Conservation (phyloP, 257 asterid genomes). For the Plantago ovata region DNA sequence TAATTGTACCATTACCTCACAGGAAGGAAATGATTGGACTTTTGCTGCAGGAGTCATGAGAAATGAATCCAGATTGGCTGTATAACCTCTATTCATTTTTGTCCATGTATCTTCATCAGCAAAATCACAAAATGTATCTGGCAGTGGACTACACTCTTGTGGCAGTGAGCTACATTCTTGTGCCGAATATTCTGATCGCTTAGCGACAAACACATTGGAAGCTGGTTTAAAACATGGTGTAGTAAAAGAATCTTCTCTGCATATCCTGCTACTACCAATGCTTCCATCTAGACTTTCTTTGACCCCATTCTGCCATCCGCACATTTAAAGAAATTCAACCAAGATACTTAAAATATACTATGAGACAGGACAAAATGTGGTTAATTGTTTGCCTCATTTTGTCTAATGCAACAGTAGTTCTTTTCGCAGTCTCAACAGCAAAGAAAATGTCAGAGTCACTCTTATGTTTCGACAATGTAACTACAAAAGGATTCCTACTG, state of each 20-base stretch:
- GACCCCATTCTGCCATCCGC: slow-evolving; percentile 39
- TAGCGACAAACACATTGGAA: slow-evolving; percentile 77
- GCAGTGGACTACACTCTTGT: slow-evolving; percentile 82
- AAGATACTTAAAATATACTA: slow-evolving; percentile 5
- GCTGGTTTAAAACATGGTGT: slow-evolving; percentile 68
- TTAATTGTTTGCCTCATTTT: too few relatives aligned
- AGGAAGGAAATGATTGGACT: slow-evolving; percentile 56
- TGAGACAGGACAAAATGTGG: not conserved
- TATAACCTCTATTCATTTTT: slow-evolving; percentile 84
- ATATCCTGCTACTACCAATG: slow-evolving; percentile 30
- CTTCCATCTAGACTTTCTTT: slow-evolving; percentile 46
- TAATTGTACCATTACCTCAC: slow-evolving; percentile 41
- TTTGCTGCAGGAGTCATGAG: slow-evolving; percentile 73
- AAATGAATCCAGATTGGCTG: slow-evolving; percentile 82
- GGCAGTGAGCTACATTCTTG: too few relatives aligned
- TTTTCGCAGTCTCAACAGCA: too few relatives aligned
- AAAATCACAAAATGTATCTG: slow-evolving; percentile 61
- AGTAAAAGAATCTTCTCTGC: slow-evolving; percentile 59
- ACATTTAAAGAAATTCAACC: slow-evolving; percentile 16
- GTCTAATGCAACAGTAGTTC: too few relatives aligned
- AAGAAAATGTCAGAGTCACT: too few relatives aligned
- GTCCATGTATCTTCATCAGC: slow-evolving; percentile 94
- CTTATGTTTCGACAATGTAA: too few relatives aligned
- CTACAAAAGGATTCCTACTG: too few relatives aligned
- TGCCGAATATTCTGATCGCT: slow-evolving; percentile 48